Evolutionary conservation across 306 rosid genomes (phyloP).

Genomic region (Clitoria ternatea): DNA sequence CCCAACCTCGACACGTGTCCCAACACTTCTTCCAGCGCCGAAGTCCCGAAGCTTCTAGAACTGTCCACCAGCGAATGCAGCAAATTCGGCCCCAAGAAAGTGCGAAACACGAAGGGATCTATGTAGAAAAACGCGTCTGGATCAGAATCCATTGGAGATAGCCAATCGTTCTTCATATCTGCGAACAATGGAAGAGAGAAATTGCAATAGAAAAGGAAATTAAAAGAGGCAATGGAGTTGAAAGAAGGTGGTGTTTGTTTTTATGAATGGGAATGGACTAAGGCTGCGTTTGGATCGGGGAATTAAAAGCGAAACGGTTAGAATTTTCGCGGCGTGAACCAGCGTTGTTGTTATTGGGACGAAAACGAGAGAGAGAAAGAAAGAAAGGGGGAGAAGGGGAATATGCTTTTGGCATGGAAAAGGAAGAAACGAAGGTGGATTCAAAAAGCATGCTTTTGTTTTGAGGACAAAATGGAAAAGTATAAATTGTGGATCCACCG

Average conservation of each 20-base stretch:
- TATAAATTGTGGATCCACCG: neutral
- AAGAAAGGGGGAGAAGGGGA: slow-evolving; percentile 4
- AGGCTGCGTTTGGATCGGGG: slow-evolving; percentile 20
- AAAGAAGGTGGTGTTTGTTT: too few relatives aligned
- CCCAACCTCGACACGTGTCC: slow-evolving; percentile 55
- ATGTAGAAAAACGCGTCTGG: slow-evolving; percentile 46
- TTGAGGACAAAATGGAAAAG: slow-evolving; percentile 32
- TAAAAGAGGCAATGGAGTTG: too few relatives aligned
- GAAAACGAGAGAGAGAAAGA: neutral
- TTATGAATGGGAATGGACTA: neutral
- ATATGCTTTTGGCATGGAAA: slow-evolving; percentile 44
- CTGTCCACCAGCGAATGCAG: slow-evolving; percentile 50
- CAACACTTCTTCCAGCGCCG: slow-evolving; percentile 59
- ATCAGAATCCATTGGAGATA: slow-evolving; percentile 65
- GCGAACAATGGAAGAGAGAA: neutral
- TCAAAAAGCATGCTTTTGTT: slow-evolving; percentile 12
- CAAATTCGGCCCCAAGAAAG: slow-evolving; percentile 35
- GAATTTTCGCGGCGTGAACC: slow-evolving; percentile 1
- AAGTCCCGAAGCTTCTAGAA: slow-evolving; percentile 47
- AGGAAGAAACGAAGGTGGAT: slow-evolving; percentile 30
- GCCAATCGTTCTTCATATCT: slow-evolving; percentile 64
- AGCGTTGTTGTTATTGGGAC: neutral
- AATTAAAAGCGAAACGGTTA: slow-evolving; percentile 9
- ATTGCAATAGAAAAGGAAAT: too few relatives aligned
- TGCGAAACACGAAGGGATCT: slow-evolving; percentile 48